Conservation (phyloP, 495 filamentous ascomycete species). For the Aspergillus kassunensis region DNA sequence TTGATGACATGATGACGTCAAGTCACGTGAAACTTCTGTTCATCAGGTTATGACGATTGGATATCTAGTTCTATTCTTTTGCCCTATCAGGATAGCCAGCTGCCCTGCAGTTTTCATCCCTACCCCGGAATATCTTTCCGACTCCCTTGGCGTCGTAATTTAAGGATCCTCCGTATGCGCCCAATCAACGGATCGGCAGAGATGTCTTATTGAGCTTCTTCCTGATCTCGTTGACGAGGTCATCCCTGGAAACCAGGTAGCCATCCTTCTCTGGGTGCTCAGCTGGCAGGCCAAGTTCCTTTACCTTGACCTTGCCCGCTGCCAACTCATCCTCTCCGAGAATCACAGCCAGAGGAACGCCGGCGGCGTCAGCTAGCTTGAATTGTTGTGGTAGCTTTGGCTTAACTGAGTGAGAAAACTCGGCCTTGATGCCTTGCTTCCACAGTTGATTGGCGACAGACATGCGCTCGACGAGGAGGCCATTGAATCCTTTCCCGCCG, state of each 20-base stretch:
- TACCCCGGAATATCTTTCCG: not conserved
- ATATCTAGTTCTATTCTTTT: constrained; percentile 14
- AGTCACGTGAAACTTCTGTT: not conserved
- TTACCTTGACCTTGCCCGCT: constrained; percentile 72
- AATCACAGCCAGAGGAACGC: constrained; percentile 70
- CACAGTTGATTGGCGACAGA: constrained; percentile 66
- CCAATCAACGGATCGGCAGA: not conserved
- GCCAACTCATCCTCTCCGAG: constrained; percentile 77
- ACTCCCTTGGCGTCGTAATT: not conserved
- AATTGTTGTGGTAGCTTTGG: constrained; percentile 76
- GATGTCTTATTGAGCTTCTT: constrained; percentile 7
- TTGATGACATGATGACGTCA: constrained; percentile 4
- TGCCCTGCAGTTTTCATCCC: constrained; percentile 10
- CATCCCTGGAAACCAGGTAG: constrained; percentile 58
- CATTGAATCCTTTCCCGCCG: constrained; percentile 81
- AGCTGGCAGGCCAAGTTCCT: constrained; percentile 75
- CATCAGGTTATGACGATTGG: not conserved
- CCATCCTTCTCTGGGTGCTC: constrained; percentile 86
- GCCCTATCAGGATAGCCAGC: constrained; percentile 16
- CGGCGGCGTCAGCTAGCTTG: constrained; percentile 68
- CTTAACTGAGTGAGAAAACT: constrained; percentile 76
- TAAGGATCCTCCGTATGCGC: not conserved
- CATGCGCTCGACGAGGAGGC: constrained; percentile 78
- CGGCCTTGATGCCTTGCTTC: constrained; percentile 78
- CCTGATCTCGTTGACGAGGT: constrained; percentile 61